Evolutionary conservation across 2,329 filamentous ascomycete genomes (phyloP), one percentile per base, ranked within the genome.

Genomic region (Didymella segeticola): DNA sequence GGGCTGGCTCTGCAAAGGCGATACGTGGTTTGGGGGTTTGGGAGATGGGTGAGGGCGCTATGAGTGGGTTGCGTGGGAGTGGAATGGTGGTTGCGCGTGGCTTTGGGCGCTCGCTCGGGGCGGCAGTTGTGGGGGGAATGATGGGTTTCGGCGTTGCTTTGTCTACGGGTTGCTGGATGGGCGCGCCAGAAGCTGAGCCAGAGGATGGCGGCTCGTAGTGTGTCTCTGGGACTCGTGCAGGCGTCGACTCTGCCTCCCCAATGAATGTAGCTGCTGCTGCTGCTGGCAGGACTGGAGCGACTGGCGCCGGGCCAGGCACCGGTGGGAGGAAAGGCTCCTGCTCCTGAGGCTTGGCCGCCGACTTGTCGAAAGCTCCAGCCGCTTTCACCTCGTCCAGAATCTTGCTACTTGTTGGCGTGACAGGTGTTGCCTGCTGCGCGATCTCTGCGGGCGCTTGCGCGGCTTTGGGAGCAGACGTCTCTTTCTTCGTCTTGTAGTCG

Each of bases 341-440:
- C 29, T 48, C 39, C 30, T 48, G 12, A 3, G 53, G 39, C 39
- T 51, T 25, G 12, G 41, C 37, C 12, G 38, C 38, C 17, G 43
- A 17, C 7, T 48, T 53, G 37, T 60, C 63, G 27, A 72, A 47
- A 1, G 64, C 60, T 10, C 65, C 64, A n/a, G 55, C 64, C 12
- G 62, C 58, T 27, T 56, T 62, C 9, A 74, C 69, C 23, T 71
- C 45, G 2, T 68, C 59, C 41, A 73, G 25, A 47, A 73, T 72
- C 61, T 66, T 70, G 63, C 69, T 73, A 22, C 58, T 61, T 8
- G 56, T 30, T 2, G 64, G 63, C 19, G 64, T 59, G 30, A 51
- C 73, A 57, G 56, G 72, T 63, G 63, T 75, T 61, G 39, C 30
- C 34, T 53, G 46, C 41, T 47, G 34, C 23, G 41, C 33, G 25